Percentiles rank a stretch among this genome's conserved stretches.
Evolutionary conservation across 257 asterid genomes (phyloP).

Genomic region (Solanum microdontum): DNA sequence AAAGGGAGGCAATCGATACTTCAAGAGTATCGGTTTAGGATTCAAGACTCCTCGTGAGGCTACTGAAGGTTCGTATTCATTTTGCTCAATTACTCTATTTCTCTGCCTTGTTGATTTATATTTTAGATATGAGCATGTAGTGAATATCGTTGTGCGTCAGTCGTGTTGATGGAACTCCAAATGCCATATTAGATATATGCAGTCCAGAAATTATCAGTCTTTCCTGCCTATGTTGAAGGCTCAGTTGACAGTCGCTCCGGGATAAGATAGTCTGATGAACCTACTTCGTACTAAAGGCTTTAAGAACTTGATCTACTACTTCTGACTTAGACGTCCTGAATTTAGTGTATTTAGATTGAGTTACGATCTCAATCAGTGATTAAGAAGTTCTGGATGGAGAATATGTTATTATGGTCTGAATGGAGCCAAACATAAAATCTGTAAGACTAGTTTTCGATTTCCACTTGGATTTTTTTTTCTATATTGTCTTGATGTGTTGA

Average conservation of each 20-base stretch:
- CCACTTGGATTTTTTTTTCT: neutral
- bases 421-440: neutral
- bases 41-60: constrained; percentile 39
- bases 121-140: neutral
- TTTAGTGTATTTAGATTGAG: neutral
- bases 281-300: neutral
- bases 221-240: neutral
- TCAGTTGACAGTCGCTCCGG: neutral
- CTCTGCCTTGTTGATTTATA: neutral
- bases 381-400: neutral
- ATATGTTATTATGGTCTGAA: neutral
- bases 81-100: neutral
- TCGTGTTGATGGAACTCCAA: neutral
- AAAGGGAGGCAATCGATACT: constrained; percentile 35
- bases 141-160: neutral
- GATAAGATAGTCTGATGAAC: neutral
- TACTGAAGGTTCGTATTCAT: constrained; percentile 16
- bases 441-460: neutral
- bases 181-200: neutral
- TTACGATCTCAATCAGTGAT: neutral
- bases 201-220: neutral
- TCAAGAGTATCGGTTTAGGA: constrained; percentile 33
- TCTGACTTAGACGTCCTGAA: neutral
- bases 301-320: neutral
- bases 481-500: neutral